Evolutionary conservation across 192 early-diverging fungal genomes (phyloP).

Genomic region (Lobosporangium transversale): DNA sequence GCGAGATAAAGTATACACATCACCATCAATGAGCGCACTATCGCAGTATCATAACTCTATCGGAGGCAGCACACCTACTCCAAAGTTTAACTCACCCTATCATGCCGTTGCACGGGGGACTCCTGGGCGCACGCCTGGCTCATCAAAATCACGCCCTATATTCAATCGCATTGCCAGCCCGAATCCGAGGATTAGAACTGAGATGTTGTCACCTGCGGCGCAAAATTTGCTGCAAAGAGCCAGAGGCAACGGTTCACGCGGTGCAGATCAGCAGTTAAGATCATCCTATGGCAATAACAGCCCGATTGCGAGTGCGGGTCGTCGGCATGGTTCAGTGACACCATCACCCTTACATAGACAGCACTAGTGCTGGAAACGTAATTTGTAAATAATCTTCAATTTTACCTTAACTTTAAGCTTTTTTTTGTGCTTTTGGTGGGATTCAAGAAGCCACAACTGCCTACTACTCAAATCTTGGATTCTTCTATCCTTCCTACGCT

Average conservation of each 20-base stretch:
- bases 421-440: neutral
- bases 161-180: slow-evolving; percentile 28
- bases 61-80: slow-evolving; percentile 30
- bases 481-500: neutral
- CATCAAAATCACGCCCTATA: neutral
- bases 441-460: neutral
- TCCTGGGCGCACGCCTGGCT: neutral
- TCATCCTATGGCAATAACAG: slow-evolving; percentile 34
- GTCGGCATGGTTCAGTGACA: slow-evolving; percentile 7
- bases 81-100: slow-evolving; percentile 27
- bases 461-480: neutral
- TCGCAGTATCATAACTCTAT: slow-evolving; percentile 29
- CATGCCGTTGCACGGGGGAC: slow-evolving; percentile 1
- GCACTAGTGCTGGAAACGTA: neutral
- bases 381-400: neutral
- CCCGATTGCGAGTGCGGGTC: neutral
- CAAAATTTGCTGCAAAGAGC: slow-evolving; percentile 30
- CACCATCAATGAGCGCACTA: slow-evolving; percentile 23
- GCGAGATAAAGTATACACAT: slow-evolving; percentile 34
- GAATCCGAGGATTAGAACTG: slow-evolving; percentile 31
- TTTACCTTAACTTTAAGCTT: neutral
- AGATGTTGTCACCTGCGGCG: slow-evolving; percentile 54
- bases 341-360: slow-evolving; percentile 27
- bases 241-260: slow-evolving; percentile 11
- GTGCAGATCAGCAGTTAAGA: slow-evolving; percentile 47